These are phyloP conservation scores for Entomortierella chlamydospora DNA, from an alignment of 192 early-diverging fungal species.

Conservation along the genomic window DNA sequence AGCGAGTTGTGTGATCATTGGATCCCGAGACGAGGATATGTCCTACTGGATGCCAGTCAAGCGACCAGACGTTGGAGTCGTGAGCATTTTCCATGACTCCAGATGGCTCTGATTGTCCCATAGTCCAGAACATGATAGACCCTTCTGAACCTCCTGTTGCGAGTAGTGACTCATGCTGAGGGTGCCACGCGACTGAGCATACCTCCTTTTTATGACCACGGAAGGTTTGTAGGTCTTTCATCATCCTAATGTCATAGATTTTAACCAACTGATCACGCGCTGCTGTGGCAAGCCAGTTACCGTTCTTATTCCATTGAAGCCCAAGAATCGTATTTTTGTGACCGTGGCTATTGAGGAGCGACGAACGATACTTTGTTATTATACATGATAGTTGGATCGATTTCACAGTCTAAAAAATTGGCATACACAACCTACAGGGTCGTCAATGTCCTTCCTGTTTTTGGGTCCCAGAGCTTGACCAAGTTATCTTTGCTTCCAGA, in stretches of 20 bases:
- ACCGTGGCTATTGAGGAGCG: constrained; percentile 71
- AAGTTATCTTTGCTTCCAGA: constrained; percentile 96
- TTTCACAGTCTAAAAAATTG: no score
- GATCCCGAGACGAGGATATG: constrained; percentile 94
- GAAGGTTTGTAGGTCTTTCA: constrained; percentile 91
- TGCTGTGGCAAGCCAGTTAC: constrained; percentile 94
- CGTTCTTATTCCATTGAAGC: constrained; percentile 96
- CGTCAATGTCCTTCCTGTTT: constrained; percentile 84
- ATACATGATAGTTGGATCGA: no score
- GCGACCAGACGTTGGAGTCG: constrained; percentile 90
- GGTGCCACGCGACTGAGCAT: constrained; percentile 94
- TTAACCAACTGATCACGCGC: constrained; percentile 92
- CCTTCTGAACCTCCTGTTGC: constrained; percentile 94
- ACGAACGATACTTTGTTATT: not conserved
- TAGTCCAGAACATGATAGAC: constrained; percentile 86
- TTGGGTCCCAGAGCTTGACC: constrained; percentile 98
- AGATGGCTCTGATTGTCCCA: constrained; percentile 67
- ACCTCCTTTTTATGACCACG: constrained; percentile 91
- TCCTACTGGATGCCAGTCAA: constrained; percentile 98
- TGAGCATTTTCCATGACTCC: constrained; percentile 82
- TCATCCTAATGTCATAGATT: constrained; percentile 94
- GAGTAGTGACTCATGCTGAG: constrained; percentile 89
- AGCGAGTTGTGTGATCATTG: constrained; percentile 96
- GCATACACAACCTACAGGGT: constrained; percentile 72
- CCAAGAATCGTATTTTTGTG: constrained; percentile 94